Percentiles rank a stretch among this genome's conserved stretches.
phyloP scores from a whole-genome alignment of 108 stramenopile species.

The Hondaea fermentalgiana region DNA sequence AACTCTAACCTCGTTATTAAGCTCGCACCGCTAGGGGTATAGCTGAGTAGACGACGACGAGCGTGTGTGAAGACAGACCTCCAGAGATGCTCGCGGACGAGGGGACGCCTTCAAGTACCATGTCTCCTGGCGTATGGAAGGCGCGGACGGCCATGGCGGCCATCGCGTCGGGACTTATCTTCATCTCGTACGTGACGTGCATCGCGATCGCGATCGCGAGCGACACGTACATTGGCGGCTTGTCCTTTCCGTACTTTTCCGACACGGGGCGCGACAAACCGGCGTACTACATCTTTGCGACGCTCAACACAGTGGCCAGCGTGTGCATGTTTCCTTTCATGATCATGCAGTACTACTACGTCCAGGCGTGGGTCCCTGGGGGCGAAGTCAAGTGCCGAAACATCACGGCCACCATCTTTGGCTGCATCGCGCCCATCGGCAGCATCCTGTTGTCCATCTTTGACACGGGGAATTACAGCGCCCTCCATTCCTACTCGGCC shows the following conservation, averaged over 20 bases:
- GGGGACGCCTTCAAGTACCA: too few species aligned
- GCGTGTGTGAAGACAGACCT: too few species aligned
- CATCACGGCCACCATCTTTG: background rate
- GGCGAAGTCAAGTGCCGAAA: background rate
- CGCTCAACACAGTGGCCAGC: background rate
- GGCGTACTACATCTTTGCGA: background rate
- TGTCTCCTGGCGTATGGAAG: background rate
- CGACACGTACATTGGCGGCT: background rate
- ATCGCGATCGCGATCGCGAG: background rate
- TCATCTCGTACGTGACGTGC: background rate
- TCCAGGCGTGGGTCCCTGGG: background rate
- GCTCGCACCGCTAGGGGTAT: too few species aligned
- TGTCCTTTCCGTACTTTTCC: background rate
- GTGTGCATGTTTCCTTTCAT: background rate
- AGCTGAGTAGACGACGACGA: too few species aligned
- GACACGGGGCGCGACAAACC: constrained; percentile 5
- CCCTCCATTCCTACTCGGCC: background rate
- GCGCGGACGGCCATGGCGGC: background rate
- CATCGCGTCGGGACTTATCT: background rate
- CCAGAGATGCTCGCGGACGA: too few species aligned
- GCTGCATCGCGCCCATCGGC: background rate
- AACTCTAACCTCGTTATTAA: too few species aligned
- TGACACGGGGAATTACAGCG: background rate
- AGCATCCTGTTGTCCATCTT: background rate
- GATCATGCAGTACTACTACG: background rate